Conservation (phyloP, 176 grass and related monocot species). For the bread wheat (Triticum aestivum) region IWGSC_CS_RefSeq_v2.1 NC_057797.1:621475346-621475845, state of each 20-base stretch:
- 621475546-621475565: background rate
- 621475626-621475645: background rate
- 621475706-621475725: background rate
- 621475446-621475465: conserved; percentile 21
- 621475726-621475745: background rate
- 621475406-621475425: background rate
- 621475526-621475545: background rate
- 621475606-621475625: conserved; percentile 22
- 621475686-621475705: background rate
- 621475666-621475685: background rate
- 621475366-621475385: conserved; percentile 1
- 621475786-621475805: conserved; percentile 13
- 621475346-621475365: conserved; percentile 29
- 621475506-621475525: conserved; percentile 10
- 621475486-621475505: conserved; percentile 16
- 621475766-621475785: conserved; percentile 11
- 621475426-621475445: conserved; percentile 9
- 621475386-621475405: conserved; percentile 16
- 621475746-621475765: conserved; percentile 24
- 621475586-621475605: background rate
- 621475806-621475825: background rate
- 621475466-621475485: conserved; percentile 8
- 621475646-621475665: background rate
- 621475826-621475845: background rate
- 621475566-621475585: background rate